Conservation (phyloP, 2,329 filamentous ascomycete species). For the Talaromyces sp. region DNA sequence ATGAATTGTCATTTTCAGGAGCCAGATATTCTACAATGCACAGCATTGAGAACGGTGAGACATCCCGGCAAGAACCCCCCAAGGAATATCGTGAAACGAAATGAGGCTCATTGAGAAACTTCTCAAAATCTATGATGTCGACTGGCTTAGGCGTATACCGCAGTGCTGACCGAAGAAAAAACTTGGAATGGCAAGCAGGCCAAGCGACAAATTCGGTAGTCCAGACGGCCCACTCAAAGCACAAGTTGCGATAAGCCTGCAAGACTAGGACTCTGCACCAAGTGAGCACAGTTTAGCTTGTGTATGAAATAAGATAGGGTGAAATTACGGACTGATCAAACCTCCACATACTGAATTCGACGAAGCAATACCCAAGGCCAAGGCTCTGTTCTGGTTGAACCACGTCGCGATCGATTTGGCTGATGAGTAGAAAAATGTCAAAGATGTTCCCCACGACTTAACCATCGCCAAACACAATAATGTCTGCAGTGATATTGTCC, state of each 20-base stretch:
- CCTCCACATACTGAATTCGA: constrained; percentile 45
- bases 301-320: constrained; percentile 41
- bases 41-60: not conserved
- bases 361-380: constrained; percentile 20
- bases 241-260: too few relatives aligned
- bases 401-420: constrained; percentile 52
- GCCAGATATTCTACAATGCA: too few relatives aligned
- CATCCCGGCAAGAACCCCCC: not conserved
- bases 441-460: too few relatives aligned
- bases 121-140: not conserved
- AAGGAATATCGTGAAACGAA: not conserved
- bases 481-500: too few relatives aligned
- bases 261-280: too few relatives aligned
- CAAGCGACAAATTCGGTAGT: too few relatives aligned
- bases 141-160: constrained; percentile 14
- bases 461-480: too few relatives aligned
- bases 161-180: too few relatives aligned
- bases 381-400: not conserved
- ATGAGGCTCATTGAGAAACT: not conserved
- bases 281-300: not conserved
- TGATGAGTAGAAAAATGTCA: constrained; percentile 49
- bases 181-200: too few relatives aligned
- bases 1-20: too few relatives aligned
- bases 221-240: too few relatives aligned
- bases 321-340: constrained; percentile 49